Percentiles rank a stretch among this genome's conserved stretches.
phyloP scores from a whole-genome alignment of 2,329 filamentous ascomycete species.

The Pyrenochaeta sp. region DNA sequence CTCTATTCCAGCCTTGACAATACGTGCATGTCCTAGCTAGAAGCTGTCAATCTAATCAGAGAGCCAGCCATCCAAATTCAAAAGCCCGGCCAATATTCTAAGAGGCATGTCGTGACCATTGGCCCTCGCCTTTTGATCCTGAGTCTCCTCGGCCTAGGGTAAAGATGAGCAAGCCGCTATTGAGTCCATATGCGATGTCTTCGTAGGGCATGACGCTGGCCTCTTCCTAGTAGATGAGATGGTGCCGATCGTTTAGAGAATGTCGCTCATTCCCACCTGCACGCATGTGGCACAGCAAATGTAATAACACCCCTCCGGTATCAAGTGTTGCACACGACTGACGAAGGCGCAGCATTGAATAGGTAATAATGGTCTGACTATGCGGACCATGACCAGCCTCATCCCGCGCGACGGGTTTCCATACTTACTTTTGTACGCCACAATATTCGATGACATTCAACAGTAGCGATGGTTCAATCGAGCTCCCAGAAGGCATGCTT shows the following conservation, averaged over 20 bases:
- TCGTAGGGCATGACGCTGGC: constrained; percentile 10
- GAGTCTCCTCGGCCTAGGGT: constrained; percentile 12
- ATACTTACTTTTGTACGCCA: constrained; percentile 4
- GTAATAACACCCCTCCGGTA: constrained; percentile 11
- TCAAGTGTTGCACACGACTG: constrained; percentile 15
- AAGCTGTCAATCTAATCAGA: constrained; percentile 22
- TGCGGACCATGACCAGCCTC: constrained; percentile 14
- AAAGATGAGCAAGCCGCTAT: constrained; percentile 26
- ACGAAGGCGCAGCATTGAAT: constrained; percentile 7
- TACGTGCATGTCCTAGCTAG: constrained; percentile 1
- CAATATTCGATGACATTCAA: constrained; percentile 4
- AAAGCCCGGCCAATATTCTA: constrained; percentile 19
- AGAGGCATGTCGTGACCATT: constrained; percentile 15
- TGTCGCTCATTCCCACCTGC: constrained; percentile 18
- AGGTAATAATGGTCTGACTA: constrained; percentile 19
- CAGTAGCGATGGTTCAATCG: background rate
- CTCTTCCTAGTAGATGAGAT: constrained; percentile 3
- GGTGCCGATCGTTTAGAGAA: constrained; percentile 14
- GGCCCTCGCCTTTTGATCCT: background rate
- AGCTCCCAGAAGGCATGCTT: background rate
- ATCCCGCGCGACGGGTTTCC: constrained; percentile 10
- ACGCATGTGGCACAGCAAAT: constrained; percentile 32
- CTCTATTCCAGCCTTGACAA: constrained; percentile 14
- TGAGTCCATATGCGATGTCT: constrained; percentile 22
- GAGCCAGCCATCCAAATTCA: constrained; percentile 17